Conservation (phyloP, 2,329 filamentous ascomycete genomes). For the Penicillium frequentans region DNA sequence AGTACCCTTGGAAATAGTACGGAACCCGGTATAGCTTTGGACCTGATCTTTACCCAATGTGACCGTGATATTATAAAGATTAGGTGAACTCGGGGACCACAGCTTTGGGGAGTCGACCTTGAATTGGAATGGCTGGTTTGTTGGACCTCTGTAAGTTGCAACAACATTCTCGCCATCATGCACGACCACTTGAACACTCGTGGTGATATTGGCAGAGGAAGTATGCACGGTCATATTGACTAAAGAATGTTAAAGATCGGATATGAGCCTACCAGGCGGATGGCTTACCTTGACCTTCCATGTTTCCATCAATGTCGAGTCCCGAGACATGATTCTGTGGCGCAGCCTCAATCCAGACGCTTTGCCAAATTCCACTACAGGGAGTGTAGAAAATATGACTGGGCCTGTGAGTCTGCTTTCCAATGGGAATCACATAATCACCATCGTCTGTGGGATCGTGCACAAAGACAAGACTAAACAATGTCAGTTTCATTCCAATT, state of each 20-base stretch:
- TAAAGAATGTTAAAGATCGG: constrained; percentile 24
- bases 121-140: constrained; percentile 57
- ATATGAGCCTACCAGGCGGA: too few relatives aligned
- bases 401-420: constrained; percentile 61
- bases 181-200: constrained; percentile 39
- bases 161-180: constrained; percentile 43
- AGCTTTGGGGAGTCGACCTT: constrained; percentile 55
- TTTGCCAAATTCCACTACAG: constrained; percentile 74
- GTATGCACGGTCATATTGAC: constrained; percentile 59
- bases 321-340: constrained; percentile 58
- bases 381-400: constrained; percentile 67
- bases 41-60: constrained; percentile 55
- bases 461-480: constrained; percentile 60
- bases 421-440: constrained; percentile 60
- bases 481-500: neutral
- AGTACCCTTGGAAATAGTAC: constrained; percentile 59
- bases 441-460: constrained; percentile 65
- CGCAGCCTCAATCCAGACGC: constrained; percentile 68
- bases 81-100: constrained; percentile 66
- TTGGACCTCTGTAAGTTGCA: constrained; percentile 45
- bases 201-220: constrained; percentile 35
- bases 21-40: constrained; percentile 67
- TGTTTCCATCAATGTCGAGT: constrained; percentile 60
- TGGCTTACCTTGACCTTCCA: constrained; percentile 52
- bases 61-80: constrained; percentile 64